phyloP scores from a whole-genome alignment of 495 filamentous ascomycete species.

The Neurospora tetrasperma region DNA sequence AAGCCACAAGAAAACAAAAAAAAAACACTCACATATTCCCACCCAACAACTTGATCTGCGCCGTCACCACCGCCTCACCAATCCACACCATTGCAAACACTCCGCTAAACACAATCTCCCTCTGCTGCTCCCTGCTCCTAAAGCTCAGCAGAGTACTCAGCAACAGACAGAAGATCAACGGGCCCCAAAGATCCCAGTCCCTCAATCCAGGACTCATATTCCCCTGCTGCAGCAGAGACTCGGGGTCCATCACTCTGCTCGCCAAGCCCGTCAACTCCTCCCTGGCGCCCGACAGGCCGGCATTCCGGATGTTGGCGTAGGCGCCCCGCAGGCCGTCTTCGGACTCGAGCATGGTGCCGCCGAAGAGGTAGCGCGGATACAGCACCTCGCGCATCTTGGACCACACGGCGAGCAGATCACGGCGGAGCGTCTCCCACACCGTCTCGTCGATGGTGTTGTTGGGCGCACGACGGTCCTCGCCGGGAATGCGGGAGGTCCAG shows the following conservation, averaged over 20 bases:
- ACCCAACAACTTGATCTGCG: constrained; percentile 94
- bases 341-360: constrained; percentile 59
- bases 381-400: constrained; percentile 97
- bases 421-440: constrained; percentile 88
- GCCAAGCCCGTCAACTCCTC: constrained; percentile 27
- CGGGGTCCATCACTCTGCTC: constrained; percentile 31
- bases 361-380: constrained; percentile 89
- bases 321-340: constrained; percentile 43
- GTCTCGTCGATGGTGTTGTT: constrained; percentile 94
- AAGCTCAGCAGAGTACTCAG: constrained; percentile 79
- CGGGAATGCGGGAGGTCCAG: constrained; percentile 79
- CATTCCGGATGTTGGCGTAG: constrained; percentile 39
- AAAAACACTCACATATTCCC: constrained; percentile 78
- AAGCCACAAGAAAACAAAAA: not conserved
- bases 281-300: constrained; percentile 30
- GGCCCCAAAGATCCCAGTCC: constrained; percentile 98
- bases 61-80: constrained; percentile 91
- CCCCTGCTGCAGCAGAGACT: constrained; percentile 53
- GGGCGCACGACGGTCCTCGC: constrained; percentile 88
- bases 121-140: constrained; percentile 62
- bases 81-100: constrained; percentile 97
- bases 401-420: constrained; percentile 89
- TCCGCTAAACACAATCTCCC: constrained; percentile 81
- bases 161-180: constrained; percentile 82
- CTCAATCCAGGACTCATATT: constrained; percentile 79